phyloP scores from a whole-genome alignment of 1,284 basidiomycete species.

The Boletellus dicymbophilus region DNA sequence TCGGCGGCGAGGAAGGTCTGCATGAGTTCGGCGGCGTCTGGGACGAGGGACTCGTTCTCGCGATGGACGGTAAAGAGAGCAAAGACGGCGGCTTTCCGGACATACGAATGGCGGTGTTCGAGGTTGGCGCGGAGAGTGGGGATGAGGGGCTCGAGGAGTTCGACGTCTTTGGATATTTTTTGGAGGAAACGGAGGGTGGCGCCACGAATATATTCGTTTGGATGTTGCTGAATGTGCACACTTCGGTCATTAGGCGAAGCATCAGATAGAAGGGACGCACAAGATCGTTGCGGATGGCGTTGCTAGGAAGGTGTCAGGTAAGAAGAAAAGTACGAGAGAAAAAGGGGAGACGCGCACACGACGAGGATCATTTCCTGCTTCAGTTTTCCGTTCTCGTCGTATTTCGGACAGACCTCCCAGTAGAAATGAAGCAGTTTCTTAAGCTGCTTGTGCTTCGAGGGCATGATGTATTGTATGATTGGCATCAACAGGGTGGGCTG shows the following conservation, averaged over 20 bases:
- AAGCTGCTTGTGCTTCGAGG: slow-evolving; percentile 93
- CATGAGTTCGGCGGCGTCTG: slow-evolving; percentile 96
- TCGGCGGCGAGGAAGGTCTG: slow-evolving; percentile 98
- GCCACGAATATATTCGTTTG: slow-evolving; percentile 99
- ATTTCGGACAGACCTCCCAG: slow-evolving; percentile 99
- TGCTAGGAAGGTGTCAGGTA: slow-evolving; percentile 49
- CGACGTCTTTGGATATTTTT: slow-evolving; percentile 92
- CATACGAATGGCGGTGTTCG: slow-evolving; percentile 98
- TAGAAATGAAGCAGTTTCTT: slow-evolving; percentile 99
- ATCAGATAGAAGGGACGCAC: slow-evolving; percentile 44
- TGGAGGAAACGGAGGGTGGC: slow-evolving; percentile 96
- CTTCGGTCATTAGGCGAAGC: neutral
- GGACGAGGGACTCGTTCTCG: slow-evolving; percentile 92
- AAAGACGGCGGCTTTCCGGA: slow-evolving; percentile 98
- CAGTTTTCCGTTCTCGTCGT: slow-evolving; percentile 95
- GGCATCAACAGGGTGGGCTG: slow-evolving; percentile 95
- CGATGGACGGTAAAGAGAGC: slow-evolving; percentile 95
- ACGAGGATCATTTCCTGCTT: slow-evolving; percentile 99
- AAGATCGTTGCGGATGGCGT: slow-evolving; percentile 97
- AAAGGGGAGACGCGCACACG: slow-evolving; percentile 62
- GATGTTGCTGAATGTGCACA: slow-evolving; percentile 77
- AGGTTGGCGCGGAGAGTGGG: slow-evolving; percentile 94
- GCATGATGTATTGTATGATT: slow-evolving; percentile 91
- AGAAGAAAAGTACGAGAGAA: neutral
- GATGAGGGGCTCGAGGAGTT: slow-evolving; percentile 95